Base-by-base conservation (phyloP, 805 yeast genomes). In the Suhomyces prunicola region DNA sequence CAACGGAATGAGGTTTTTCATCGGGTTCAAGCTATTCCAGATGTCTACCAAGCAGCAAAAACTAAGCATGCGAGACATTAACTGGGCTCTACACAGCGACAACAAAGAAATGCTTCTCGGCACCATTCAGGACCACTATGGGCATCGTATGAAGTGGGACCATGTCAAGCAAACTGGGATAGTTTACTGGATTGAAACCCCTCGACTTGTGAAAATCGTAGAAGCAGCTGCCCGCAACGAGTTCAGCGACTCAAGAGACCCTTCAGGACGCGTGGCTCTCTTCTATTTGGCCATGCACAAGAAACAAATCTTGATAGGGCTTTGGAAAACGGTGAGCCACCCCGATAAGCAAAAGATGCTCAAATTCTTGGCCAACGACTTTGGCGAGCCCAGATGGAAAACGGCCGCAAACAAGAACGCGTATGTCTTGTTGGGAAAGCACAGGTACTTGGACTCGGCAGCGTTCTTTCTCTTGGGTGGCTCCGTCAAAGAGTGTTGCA, bases 371-470 rank as follows among this genome's bases (percentile, higher is more conserved):
- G 74, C 76, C 19, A 87, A 92, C 64, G 94, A 94, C 63, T 93
- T 92, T 66, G 70, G 73, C 4, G 82, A 85, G 50, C 77, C 79
- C 13, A 75, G 97, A 48, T 92, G 97, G 97, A 82, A 77, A 59
- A 77, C 88, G 0, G 97, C 97, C 1, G 97, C 98, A 0, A 69
- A 84, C 61, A 94, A 94, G 63, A 93, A 93, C 70, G 98, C 98
- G 0, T 93, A 83, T 74, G 98, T 90, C 0, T 72, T 93, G 44
- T 68, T 94, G 57, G 89, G 97, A 56, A 90, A 90, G 62, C 99
- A 92, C 67, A 74, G 98, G 42, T 88, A 80, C 62, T 72, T 80
- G 65, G 96, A 91, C 68, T 96, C 97, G 0, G 97, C 97, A 0
- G 84, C 86, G 22, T 92, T 94, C 66, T 93, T 93, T 68, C 68